These are phyloP conservation scores for Paraphaeosphaeria minitans DNA, from an alignment of 2,329 filamentous ascomycete species.

Conservation along the genomic window DNA sequence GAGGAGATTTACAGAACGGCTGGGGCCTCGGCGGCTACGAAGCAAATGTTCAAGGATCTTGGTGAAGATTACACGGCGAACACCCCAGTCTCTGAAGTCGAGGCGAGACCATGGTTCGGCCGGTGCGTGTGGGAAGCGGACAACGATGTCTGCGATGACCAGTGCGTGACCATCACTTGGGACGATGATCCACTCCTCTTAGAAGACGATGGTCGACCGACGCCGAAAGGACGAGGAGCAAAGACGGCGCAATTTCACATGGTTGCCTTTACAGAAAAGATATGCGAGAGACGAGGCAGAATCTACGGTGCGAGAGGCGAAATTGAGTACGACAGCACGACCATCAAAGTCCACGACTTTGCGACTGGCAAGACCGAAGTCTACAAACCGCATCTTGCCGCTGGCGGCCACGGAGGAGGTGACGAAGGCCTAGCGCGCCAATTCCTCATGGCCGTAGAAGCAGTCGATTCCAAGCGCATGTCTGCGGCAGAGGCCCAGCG, in stretches of 20 bases:
- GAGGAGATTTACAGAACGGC: constrained; percentile 68
- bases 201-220: constrained; percentile 20
- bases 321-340: constrained; percentile 79
- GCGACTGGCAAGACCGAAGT: constrained; percentile 60
- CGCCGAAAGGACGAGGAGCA: constrained; percentile 57
- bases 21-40: constrained; percentile 57
- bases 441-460: constrained; percentile 81
- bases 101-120: constrained; percentile 73
- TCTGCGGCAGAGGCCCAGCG: constrained; percentile 72
- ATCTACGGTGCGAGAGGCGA: constrained; percentile 89
- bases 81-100: constrained; percentile 54
- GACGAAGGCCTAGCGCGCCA: constrained; percentile 80
- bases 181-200: constrained; percentile 65
- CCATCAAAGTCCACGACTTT: constrained; percentile 78
- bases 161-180: constrained; percentile 87
- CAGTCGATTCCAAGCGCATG: constrained; percentile 74
- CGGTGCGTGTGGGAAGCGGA: constrained; percentile 94
- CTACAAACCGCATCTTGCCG: constrained; percentile 65
- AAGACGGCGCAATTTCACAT: constrained; percentile 94
- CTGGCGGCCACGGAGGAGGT: constrained; percentile 74
- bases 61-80: constrained; percentile 64
- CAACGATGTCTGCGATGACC: constrained; percentile 93
- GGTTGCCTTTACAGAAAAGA: constrained; percentile 85
- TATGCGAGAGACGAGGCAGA: constrained; percentile 83
- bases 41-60: constrained; percentile 56